Base-by-base conservation (phyloP, 805 yeast genomes). In the Sugiyamaella floridensis region DNA sequence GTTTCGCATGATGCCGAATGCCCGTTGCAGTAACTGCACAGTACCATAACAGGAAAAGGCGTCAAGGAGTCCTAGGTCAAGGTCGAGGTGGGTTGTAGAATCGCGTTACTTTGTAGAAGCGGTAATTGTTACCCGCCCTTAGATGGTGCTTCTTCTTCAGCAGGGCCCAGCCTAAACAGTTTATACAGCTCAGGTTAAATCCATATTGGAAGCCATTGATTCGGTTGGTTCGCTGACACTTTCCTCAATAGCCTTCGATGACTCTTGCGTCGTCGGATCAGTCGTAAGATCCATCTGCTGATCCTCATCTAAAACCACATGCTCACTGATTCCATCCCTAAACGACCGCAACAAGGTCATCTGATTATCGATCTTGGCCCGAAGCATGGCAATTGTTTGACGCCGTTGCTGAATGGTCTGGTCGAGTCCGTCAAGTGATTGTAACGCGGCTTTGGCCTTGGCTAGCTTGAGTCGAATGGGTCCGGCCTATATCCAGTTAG, bases 361-460 rank as follows among this genome's bases (percentile, higher is more conserved):
- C 50, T 8, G 53, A 41, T 16, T 26, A 12, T 68, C 62, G 32
- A 72, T 68, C 45, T 65, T 60, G 1, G 47, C 43, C 34, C 67
- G 68, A 18, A 70, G 60, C 0, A 60, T 57, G 0, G 55, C 46
- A 10, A 75, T 67, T 15, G 67, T 60, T 0, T 49, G 29, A 1
- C 63, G 57, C 0, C 62, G 49, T 16, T 57, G 47, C 4, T 57
- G 57, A 12, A 69, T 43, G 47, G 65, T 65, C 9, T 56, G 53
- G 40, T 64, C 53, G 22, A 68, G 56, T 9, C 61, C 58, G 12
- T 56, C 57, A 12, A 63, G 40, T 9, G 54, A 54, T 16, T 52
- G 44, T 26, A 63, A 40, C 32, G 48, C 28, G 29, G 55, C 52
- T 48, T 57, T 57, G 40, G 64, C 65, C 45, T 55, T 51, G 16